Base-by-base conservation (phyloP, 306 rosid genomes). In the Ochetophila trinervis region DNA sequence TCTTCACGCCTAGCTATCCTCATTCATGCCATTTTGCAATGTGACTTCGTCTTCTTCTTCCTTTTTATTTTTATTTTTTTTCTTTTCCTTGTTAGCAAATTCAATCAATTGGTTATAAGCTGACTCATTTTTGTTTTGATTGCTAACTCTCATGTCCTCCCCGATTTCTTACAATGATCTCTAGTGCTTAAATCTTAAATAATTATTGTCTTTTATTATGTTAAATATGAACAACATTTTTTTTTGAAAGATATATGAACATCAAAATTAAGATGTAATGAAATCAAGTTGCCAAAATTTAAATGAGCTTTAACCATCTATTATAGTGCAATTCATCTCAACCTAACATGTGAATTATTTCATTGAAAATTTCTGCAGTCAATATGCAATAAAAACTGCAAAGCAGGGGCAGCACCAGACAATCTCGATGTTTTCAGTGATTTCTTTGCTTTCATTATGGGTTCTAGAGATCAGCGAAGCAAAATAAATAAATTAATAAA, bases 261-360 rank as follows among this genome's bases (percentile, higher is more conserved):
- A n/a, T 49, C 45, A 15, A 50, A 17, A 4, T 32, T 8, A 11
- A 49, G 58, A 65, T 5, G 24, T 27, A 30, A 22, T 21, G 30
- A 22, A 4, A 23, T 37, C 44, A 63, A 63, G 67, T 47, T 14
- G 32, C 32, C 32, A 32, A 36, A 23, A 64, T 24, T 49, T 30
- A 64, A 49, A 30, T 44, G 58, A 1, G 8, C 69, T 51, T 51
- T 59, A 50, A 50, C 58, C 6, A 18, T 18, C 17, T 9, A 30
- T 19, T 24, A 49, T 30, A 9, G 24, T 64, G 48, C 4, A 36
- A 20, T 7, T 34, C 30, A 62, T 8, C 14, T 21, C 67, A 47
- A 65, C 58, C 69, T 50, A 40, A 51, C 16, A 65, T 20, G 30
- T 7, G 8, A 48, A 21, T 17, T 30, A 64, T 48, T 64, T 64